phyloP scores from a whole-genome alignment of 2,329 filamentous ascomycete species.

The Fusarium napiforme region DNA sequence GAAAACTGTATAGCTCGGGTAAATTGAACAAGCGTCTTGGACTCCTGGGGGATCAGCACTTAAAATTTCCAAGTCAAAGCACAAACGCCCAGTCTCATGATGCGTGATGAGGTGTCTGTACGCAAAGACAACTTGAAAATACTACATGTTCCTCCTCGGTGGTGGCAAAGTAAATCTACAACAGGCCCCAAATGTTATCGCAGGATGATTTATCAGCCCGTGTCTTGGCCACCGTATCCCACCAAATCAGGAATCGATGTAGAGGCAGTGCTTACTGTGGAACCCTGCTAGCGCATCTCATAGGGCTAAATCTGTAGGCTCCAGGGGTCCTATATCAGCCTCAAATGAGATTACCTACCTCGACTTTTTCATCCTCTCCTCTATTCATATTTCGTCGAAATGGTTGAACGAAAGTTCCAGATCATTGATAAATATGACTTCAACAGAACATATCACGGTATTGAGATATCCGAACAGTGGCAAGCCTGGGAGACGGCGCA shows the following conservation, averaged over 20 bases:
- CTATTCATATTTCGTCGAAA: neutral
- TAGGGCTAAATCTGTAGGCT: neutral
- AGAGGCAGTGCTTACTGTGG: neutral
- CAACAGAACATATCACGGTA: neutral
- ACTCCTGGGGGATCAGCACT: no score
- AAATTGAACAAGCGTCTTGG: no score
- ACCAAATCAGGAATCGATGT: neutral
- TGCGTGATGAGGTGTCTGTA: no score
- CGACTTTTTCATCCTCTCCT: neutral
- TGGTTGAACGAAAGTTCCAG: neutral
- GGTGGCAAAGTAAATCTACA: neutral
- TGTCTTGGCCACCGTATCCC: neutral
- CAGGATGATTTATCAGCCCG: neutral
- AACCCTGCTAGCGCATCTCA: neutral
- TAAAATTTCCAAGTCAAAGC: no score
- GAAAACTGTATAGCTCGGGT: no score
- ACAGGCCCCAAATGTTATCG: neutral
- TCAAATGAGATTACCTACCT: neutral
- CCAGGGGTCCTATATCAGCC: neutral
- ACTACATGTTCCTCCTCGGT: no score
- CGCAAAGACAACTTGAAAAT: no score
- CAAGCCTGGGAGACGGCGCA: slow-evolving; percentile 9
- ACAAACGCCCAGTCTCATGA: no score
- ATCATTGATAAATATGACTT: neutral
- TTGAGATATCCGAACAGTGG: neutral